Evolutionary conservation across 768 basidiomycete species (phyloP).

Genomic region (Infundibulicybe gibba): DNA sequence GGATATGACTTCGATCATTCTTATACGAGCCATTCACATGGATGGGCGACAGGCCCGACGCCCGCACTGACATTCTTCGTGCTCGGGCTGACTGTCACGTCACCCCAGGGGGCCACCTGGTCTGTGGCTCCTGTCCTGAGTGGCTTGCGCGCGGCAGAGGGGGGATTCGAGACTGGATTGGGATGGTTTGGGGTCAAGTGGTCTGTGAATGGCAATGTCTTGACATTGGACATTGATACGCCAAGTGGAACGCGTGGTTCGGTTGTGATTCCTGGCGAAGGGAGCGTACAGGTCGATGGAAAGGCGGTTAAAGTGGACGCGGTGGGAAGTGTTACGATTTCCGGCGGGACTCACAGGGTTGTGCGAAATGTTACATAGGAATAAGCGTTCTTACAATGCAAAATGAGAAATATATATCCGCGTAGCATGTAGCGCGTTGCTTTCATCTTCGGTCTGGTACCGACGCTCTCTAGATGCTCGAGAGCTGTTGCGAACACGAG

Average conservation of each 20-base stretch:
- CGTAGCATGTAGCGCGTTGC: too few relatives aligned
- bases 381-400: too few relatives aligned
- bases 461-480: too few relatives aligned
- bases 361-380: too few relatives aligned
- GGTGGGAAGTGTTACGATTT: too few relatives aligned
- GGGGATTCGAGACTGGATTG: constrained; percentile 41
- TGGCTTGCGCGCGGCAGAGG: constrained; percentile 35
- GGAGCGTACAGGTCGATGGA: neutral
- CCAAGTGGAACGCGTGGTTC: constrained; percentile 21
- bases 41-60: constrained; percentile 47
- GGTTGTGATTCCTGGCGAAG: constrained; percentile 21
- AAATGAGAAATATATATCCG: too few relatives aligned
- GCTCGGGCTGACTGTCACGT: constrained; percentile 38
- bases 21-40: constrained; percentile 44
- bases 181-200: constrained; percentile 44
- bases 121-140: constrained; percentile 37
- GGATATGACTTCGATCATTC: constrained; percentile 45
- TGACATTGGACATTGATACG: constrained; percentile 18
- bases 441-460: too few relatives aligned
- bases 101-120: constrained; percentile 39
- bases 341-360: too few relatives aligned
- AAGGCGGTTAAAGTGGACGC: too few relatives aligned
- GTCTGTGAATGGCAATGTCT: constrained; percentile 12
- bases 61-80: constrained; percentile 45
- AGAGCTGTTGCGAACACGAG: too few relatives aligned